Evolutionary conservation across 2,329 filamentous ascomycete genomes (phyloP).

Genomic region (Arthrobotrys sphaeroides): DNA sequence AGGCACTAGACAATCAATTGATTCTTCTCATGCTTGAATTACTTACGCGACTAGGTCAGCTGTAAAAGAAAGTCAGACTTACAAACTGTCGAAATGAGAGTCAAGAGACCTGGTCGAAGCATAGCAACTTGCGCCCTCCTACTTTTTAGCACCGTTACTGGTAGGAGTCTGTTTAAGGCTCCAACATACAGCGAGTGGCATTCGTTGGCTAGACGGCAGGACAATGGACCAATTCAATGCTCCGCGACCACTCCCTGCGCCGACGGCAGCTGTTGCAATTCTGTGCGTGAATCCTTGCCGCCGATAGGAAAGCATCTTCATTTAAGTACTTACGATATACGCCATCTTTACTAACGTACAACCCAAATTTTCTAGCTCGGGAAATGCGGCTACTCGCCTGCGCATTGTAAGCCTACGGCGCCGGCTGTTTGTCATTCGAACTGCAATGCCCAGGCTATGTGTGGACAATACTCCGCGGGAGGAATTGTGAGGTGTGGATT

Average conservation of each 20-base stretch:
- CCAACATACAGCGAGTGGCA: neutral
- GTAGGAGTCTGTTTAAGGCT: constrained; percentile 5
- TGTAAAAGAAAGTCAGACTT: too few relatives aligned
- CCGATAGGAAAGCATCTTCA: too few relatives aligned
- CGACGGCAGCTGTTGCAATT: constrained; percentile 31
- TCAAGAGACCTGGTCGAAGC: too few relatives aligned
- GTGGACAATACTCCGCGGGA: constrained; percentile 19
- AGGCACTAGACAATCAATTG: too few relatives aligned
- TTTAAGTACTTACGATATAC: too few relatives aligned
- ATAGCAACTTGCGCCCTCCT: neutral
- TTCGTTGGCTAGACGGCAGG: constrained; percentile 3
- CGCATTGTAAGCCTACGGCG: constrained; percentile 13
- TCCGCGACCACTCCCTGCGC: constrained; percentile 7
- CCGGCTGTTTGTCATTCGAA: constrained; percentile 18
- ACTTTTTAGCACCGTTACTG: neutral
- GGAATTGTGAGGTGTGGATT: constrained; percentile 18
- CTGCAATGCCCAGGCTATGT: constrained; percentile 30
- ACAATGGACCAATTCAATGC: constrained; percentile 30
- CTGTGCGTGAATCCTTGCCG: neutral
- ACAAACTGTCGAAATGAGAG: too few relatives aligned
- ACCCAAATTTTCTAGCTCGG: neutral
- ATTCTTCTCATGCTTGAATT: too few relatives aligned
- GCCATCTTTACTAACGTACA: too few relatives aligned
- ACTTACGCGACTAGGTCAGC: too few relatives aligned
- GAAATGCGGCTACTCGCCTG: constrained; percentile 25